A percentile compares a stretch with the other conserved stretches of the same genome.
Evolutionary conservation across 2,329 filamentous ascomycete species (phyloP).

Genomic region (Fusarium veterinarium): DNA sequence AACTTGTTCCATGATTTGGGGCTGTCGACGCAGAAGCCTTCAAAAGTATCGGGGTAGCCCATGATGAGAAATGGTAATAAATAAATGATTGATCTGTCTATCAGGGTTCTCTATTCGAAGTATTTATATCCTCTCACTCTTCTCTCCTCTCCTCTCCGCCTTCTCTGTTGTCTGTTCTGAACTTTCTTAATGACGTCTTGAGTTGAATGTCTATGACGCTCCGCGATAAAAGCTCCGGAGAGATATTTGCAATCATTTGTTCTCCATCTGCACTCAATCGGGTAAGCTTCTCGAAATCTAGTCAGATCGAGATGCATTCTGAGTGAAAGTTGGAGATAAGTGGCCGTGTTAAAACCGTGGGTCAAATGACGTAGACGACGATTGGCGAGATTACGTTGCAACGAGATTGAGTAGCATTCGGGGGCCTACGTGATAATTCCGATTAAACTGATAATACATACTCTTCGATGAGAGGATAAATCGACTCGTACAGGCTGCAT

Average conservation of each 20-base stretch:
- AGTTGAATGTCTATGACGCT: constrained; percentile 25
- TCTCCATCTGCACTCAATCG: constrained; percentile 3
- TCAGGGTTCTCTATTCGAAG: constrained; percentile 23
- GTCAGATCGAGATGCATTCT: constrained; percentile 16
- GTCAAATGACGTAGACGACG: constrained; percentile 24
- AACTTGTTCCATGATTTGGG: constrained; percentile 58
- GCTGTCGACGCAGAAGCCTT: constrained; percentile 56
- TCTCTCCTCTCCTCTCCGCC: background rate
- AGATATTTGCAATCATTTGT: background rate
- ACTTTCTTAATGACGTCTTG: constrained; percentile 17
- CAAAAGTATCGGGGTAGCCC: constrained; percentile 59
- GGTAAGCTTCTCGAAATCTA: constrained; percentile 9
- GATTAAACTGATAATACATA: constrained; percentile 3
- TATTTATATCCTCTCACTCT: constrained; percentile 17
- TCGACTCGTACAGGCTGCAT: constrained; percentile 33
- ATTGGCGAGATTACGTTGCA: background rate
- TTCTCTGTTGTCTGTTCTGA: background rate
- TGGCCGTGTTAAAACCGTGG: constrained; percentile 7
- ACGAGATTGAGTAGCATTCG: background rate
- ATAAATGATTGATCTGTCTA: background rate
- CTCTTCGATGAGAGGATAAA: constrained; percentile 31
- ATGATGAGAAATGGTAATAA: constrained; percentile 35
- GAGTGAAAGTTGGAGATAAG: constrained; percentile 12
- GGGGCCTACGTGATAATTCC: background rate
- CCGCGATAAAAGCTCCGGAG: background rate